Evolutionary conservation across 2,329 filamentous ascomycete genomes (phyloP), one percentile per base, ranked within the genome.

Genomic region (Verticillium tricorpus): DNA sequence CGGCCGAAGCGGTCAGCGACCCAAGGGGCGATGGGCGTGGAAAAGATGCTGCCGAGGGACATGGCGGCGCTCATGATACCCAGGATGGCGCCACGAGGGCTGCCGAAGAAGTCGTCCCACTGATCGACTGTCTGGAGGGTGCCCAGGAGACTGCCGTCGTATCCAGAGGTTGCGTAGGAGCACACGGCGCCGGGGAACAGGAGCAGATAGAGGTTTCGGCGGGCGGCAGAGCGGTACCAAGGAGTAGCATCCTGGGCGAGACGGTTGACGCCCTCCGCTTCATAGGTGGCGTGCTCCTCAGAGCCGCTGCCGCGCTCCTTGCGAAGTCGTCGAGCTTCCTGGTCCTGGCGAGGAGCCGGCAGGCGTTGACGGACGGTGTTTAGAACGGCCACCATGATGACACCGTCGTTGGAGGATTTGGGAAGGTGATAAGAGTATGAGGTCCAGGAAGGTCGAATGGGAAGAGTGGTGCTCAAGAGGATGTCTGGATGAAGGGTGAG

Each of bases 81-180:
- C 2, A 73, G 67, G 2, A 69, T 67, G 3, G 72, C 66, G 0
- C 74, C 71, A 4, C 68, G 65, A 0, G 75, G 75, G 34, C 71
- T 70, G 28, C 70, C 66, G 31, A 77, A 76, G 59, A 72, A 80
- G 14, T 73, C 71, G 37, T 79, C 71, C 77, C 77, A 80, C 14
- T 73, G 70, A 0, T 71, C 66, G 0, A 80, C 69, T 0, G 76
- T 72, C 63, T 83, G 80, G 0, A 83, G 66, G 7, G 76, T 77
- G 63, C 82, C 82, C 73, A 82, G 79, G 74, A 83, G 79, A n/a
- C 75, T 77, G 5, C 78, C 79, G 67, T 82, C 79, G 59, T 81
- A 82, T 1, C 80, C 79, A 61, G 77, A 80, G 5, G 81, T 82
- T 32, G 71, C 72, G 35, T 74, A 74, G 0, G 72, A 72, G 2